Evolutionary conservation across 805 yeast genomes (phyloP), one percentile per base, ranked within the genome.

Genomic region (Ogataea nakhonphanomensis): DNA sequence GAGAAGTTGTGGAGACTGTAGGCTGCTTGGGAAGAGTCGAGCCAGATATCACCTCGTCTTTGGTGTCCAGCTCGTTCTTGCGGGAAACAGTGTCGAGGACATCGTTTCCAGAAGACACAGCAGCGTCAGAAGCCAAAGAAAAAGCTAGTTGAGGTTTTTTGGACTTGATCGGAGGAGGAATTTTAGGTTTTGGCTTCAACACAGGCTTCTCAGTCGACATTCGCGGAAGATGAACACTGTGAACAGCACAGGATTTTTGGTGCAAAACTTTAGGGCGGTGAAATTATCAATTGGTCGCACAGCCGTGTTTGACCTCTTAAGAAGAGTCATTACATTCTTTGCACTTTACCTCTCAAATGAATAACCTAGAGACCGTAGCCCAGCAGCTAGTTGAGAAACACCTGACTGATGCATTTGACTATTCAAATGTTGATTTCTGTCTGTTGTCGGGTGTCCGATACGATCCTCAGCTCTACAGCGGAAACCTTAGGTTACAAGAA

Each of bases 391-490:
- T 44, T 9, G 31, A 30, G 8, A 30, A 41, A 8, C 43, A 49
- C 12, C 25, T 53, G 11, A 33, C 43, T 2, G 41, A 15, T 2
- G 46, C 46, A n/a, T 51, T 48, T 35, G 52, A 45, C 9, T 33
- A 34, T 7, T 48, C 48, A 9, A 33, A 30, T 3, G 15, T 34
- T 2, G 34, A 67, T 5, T 80, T 84, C 53, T 74, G 79, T 47
- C 58, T 87, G 11, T 62, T 87, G 22, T 74, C 89, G 28, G 80
- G 95, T 2, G 71, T 88, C 27, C 67, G 96, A 35, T 88, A 82
- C 55, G 95, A 86, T 50, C 91, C 95, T 1, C 49, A 57, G 8
- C 58, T 84, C 37, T 54, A 62, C n/a, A 44, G 45, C 7, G 57
- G 54, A 3, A 51, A 59, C 2, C 4, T 46, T 8, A 45, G 47